Evolutionary conservation across 441 rosid species (phyloP).

Genomic region (Manihot esculenta): DNA sequence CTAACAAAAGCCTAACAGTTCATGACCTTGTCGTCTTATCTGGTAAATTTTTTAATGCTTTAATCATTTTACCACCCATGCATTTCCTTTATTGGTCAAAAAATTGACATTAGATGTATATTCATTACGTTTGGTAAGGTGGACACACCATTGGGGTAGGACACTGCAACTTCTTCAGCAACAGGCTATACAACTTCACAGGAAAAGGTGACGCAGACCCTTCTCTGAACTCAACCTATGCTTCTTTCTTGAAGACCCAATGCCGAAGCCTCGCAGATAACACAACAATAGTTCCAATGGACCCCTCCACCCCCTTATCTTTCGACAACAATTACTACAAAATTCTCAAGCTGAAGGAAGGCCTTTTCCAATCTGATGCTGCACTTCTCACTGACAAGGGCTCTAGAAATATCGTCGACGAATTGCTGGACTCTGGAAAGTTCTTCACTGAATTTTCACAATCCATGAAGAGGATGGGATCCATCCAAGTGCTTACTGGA

Average conservation of each 20-base stretch:
- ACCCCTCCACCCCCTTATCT: conserved; percentile 38
- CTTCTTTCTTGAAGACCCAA: conserved; percentile 40
- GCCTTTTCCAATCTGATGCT: conserved; percentile 61
- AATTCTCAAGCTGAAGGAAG: conserved; percentile 33
- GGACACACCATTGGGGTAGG: conserved; percentile 72
- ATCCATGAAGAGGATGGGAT: conserved; percentile 67
- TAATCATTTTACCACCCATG: neutral
- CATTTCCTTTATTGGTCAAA: no score
- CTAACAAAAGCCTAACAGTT: conserved; percentile 44
- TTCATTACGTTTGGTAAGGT: conserved; percentile 31
- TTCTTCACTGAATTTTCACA: conserved; percentile 38
- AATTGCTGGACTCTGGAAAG: conserved; percentile 16
- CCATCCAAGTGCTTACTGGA: conserved; percentile 54
- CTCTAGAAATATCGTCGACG: conserved; percentile 29
- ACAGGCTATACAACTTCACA: conserved; percentile 67
- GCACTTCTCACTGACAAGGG: conserved; percentile 47
- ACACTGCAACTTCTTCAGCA: conserved; percentile 51
- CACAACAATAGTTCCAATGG: conserved; percentile 46
- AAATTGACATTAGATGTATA: neutral
- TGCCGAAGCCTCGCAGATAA: conserved; percentile 38
- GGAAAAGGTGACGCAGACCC: conserved; percentile 69
- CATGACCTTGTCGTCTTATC: conserved; percentile 65
- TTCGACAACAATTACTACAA: conserved; percentile 48
- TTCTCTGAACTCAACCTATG: conserved; percentile 44
- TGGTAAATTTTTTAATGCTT: conserved; percentile 31